Conservation (phyloP, 805 yeast species). For the Starmerella floris region DNA sequence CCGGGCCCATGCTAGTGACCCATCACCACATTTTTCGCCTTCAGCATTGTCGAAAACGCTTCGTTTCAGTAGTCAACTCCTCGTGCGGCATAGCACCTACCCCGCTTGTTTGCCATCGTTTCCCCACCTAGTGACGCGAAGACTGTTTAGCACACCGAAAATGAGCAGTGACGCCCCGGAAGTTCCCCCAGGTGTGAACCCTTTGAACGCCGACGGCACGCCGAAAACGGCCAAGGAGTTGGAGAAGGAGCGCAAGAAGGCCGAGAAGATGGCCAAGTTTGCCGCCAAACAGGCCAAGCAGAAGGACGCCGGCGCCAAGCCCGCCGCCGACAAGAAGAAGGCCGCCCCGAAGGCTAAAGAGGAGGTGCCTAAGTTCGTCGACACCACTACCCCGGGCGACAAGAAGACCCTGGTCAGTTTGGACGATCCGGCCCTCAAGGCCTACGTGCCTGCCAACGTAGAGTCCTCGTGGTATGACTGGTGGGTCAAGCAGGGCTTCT, state of each 20-base stretch:
- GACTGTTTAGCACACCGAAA: neutral
- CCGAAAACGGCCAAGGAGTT: slow-evolving; percentile 66
- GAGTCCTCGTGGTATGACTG: slow-evolving; percentile 96
- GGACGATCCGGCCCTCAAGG: slow-evolving; percentile 86
- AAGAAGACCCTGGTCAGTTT: slow-evolving; percentile 77
- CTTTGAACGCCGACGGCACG: slow-evolving; percentile 15
- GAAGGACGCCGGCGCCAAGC: slow-evolving; percentile 21
- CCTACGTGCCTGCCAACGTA: slow-evolving; percentile 82
- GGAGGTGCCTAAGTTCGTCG: slow-evolving; percentile 73
- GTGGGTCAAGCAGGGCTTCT: slow-evolving; percentile 85
- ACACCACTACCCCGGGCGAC: slow-evolving; percentile 74
- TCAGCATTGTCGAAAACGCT: slow-evolving; percentile 9
- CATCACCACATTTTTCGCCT: too few species aligned
- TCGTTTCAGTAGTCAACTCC: neutral
- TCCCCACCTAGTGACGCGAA: neutral
- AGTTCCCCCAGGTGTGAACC: neutral
- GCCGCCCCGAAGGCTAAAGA: slow-evolving; percentile 56
- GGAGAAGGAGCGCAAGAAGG: slow-evolving; percentile 77
- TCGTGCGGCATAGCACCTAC: slow-evolving; percentile 7
- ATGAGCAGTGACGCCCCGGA: slow-evolving; percentile 2
- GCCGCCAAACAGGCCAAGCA: slow-evolving; percentile 67
- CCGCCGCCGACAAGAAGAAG: slow-evolving; percentile 28
- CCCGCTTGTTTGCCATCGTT: neutral
- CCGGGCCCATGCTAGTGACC: too few species aligned
- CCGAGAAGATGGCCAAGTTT: slow-evolving; percentile 77